These are phyloP conservation scores for Aspergillus campestris DNA, from an alignment of 495 filamentous ascomycete genomes.

Conservation along the genomic window DNA sequence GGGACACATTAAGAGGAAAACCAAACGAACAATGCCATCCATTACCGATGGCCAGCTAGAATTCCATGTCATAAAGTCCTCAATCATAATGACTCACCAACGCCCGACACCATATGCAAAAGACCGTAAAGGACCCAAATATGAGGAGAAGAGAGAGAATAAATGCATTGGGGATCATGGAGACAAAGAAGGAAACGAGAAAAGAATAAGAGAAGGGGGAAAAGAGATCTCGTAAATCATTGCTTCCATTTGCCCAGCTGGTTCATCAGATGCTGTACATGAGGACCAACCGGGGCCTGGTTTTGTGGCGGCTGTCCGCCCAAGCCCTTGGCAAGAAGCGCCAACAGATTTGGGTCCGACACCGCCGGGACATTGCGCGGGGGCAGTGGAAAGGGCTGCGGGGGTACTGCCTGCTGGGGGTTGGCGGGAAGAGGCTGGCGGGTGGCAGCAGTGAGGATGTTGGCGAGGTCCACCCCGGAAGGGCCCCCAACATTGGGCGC, in stretches of 20 bases:
- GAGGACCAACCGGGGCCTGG: slow-evolving; percentile 27
- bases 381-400: slow-evolving; percentile 28
- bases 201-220: slow-evolving; percentile 5
- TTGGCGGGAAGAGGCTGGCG: slow-evolving; percentile 31
- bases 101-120: slow-evolving; percentile 12
- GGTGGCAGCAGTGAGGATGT: slow-evolving; percentile 43
- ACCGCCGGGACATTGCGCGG: slow-evolving; percentile 24
- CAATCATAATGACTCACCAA: neutral
- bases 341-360: slow-evolving; percentile 36
- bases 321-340: slow-evolving; percentile 36
- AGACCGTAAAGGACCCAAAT: neutral
- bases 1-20: no score
- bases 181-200: slow-evolving; percentile 6
- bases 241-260: slow-evolving; percentile 54
- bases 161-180: slow-evolving; percentile 14
- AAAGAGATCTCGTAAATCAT: slow-evolving; percentile 32
- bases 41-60: neutral
- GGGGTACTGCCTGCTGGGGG: slow-evolving; percentile 25
- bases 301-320: slow-evolving; percentile 34
- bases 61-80: neutral
- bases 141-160: neutral
- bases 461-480: slow-evolving; percentile 48
- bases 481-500: slow-evolving; percentile 21
- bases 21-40: neutral
- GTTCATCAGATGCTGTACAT: slow-evolving; percentile 55